Conservation (phyloP, 2,329 filamentous ascomycete species). For the Ophiostoma perfectum region DNA sequence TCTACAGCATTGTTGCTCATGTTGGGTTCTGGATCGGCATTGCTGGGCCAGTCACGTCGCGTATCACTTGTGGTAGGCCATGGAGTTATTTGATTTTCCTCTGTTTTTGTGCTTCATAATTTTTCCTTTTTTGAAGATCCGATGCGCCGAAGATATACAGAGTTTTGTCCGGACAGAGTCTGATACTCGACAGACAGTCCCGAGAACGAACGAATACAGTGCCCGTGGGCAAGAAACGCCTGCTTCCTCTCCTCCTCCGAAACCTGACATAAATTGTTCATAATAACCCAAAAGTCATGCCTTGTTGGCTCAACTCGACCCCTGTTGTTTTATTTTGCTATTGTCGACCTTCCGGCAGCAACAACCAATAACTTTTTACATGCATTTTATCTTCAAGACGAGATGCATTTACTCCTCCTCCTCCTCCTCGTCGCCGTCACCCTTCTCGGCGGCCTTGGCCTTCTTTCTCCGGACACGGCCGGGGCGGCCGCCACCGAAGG, state of each 20-base stretch:
- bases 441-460: constrained; percentile 89
- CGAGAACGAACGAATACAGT: not conserved
- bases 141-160: constrained; percentile 24
- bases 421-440: constrained; percentile 76
- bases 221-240: constrained; percentile 18
- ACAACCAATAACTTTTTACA: constrained; percentile 1
- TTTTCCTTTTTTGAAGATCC: constrained; percentile 23
- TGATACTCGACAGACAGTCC: constrained; percentile 13
- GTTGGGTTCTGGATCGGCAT: too few relatives aligned
- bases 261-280: not conserved
- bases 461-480: constrained; percentile 99
- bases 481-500: constrained; percentile 93
- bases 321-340: constrained; percentile 3
- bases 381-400: not conserved
- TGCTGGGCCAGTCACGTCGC: not conserved
- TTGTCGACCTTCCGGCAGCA: constrained; percentile 11
- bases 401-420: constrained; percentile 45
- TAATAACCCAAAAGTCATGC: constrained; percentile 13
- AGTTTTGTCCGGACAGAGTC: constrained; percentile 18
- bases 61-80: not conserved
- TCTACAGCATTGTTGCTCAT: not conserved
- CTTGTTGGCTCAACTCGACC: not conserved
- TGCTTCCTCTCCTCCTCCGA: not conserved
- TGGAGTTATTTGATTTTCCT: constrained; percentile 13
- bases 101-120: constrained; percentile 21